Evolutionary conservation across 2,329 filamentous ascomycete species (phyloP).

Genomic region (Ophiostoma piceae): DNA sequence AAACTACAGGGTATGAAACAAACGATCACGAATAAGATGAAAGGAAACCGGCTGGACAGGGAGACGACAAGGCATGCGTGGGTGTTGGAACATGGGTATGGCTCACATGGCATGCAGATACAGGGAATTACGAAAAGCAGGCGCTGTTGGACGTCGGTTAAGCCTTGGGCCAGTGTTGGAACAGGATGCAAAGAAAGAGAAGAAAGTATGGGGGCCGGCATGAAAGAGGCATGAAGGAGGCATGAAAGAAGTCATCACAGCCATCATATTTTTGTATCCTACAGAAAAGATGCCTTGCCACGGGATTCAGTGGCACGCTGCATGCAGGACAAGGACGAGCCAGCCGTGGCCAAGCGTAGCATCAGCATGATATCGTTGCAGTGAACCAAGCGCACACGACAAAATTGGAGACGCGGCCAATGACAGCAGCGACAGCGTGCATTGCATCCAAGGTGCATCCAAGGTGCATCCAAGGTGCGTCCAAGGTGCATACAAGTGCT

Average conservation of each 20-base stretch:
- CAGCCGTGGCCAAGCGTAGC: background rate
- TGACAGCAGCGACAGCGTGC: background rate
- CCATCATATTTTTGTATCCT: too few species aligned
- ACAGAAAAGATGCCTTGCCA: background rate
- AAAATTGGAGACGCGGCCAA: background rate
- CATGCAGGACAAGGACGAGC: background rate
- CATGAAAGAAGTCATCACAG: background rate
- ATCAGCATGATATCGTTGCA: slow-evolving; percentile 6
- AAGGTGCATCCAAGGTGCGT: too few species aligned
- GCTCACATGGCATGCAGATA: background rate
- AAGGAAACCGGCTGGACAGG: slow-evolving; percentile 6
- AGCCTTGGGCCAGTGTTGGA: background rate
- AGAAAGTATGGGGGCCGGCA: background rate
- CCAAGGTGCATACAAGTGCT: too few species aligned
- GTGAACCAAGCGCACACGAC: background rate
- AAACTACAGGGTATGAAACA: background rate
- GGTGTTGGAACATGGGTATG: background rate
- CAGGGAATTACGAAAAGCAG: background rate
- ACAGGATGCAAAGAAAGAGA: background rate
- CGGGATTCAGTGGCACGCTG: slow-evolving; percentile 4
- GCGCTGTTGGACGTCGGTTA: background rate
- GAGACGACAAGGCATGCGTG: background rate
- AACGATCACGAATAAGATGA: background rate
- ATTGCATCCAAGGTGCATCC: background rate
- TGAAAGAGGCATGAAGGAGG: background rate